A percentile compares a stretch with the other conserved stretches of the same genome.
These are phyloP conservation scores for Talaromyces wortmannii DNA, from an alignment of 495 filamentous ascomycete species.

Conservation along the genomic window DNA sequence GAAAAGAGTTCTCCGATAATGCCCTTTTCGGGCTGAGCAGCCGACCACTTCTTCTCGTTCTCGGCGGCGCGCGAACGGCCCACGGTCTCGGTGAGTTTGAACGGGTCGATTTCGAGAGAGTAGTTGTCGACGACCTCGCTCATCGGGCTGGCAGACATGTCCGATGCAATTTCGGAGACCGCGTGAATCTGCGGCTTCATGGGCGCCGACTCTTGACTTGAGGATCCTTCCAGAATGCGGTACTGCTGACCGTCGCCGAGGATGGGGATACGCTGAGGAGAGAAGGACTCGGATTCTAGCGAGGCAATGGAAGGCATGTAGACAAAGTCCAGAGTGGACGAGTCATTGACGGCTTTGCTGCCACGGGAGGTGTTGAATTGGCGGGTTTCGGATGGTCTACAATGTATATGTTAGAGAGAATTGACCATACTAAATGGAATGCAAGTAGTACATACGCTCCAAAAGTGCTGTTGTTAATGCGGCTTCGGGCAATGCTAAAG, in stretches of 20 bases:
- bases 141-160: conserved; percentile 48
- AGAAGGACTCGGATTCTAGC: conserved; percentile 22
- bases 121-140: conserved; percentile 53
- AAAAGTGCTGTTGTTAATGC: conserved; percentile 35
- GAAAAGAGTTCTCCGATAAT: conserved; percentile 42
- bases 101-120: conserved; percentile 49
- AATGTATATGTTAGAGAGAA: background rate
- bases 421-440: background rate
- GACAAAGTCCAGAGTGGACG: conserved; percentile 57
- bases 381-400: conserved; percentile 19
- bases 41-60: conserved; percentile 18
- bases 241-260: conserved; percentile 37
- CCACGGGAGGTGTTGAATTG: conserved; percentile 55
- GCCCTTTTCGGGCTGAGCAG: conserved; percentile 22
- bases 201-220: conserved; percentile 14
- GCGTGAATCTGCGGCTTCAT: conserved; percentile 55
- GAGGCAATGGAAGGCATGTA: conserved; percentile 50
- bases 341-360: conserved; percentile 48
- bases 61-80: conserved; percentile 33
- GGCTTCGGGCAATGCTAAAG: conserved; percentile 46
- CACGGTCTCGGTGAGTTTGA: conserved; percentile 47
- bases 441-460: conserved; percentile 24
- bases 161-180: conserved; percentile 42
- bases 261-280: conserved; percentile 43
- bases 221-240: conserved; percentile 10